Evolutionary conservation across 2,329 filamentous ascomycete genomes (phyloP), one percentile per base, ranked within the genome.

Genomic region (Colletotrichum lindemuthianum): DNA sequence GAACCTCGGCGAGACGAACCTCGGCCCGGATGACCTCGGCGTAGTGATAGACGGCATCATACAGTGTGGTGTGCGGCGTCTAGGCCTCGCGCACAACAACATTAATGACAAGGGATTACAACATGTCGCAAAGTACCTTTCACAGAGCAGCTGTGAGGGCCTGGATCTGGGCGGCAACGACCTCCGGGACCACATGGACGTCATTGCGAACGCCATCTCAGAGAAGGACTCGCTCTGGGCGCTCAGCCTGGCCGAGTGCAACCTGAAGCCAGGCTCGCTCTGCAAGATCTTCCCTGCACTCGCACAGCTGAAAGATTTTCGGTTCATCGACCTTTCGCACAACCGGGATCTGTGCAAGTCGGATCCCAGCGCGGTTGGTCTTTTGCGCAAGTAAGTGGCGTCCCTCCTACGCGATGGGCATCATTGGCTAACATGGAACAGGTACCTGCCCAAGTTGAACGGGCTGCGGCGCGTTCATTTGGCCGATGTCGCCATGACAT

Each of bases 321-420:
- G 92, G 16, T 97, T 97, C 73, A 88, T 99, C 64, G 96, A 98
- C 74, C 82, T 99, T 40, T 97, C 93, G 6, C 93, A 97, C 72
- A 98, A 98, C 70, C 91, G 85, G 37, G 88, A 88, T 16, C 82
- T 99, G 13, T 97, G 97, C 73, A 86, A 88, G 56, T 82, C 83
- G 4, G 83, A 90, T 45, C 89, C 91, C n/a, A 93, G 88, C 71
- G 91, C 92, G 2, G 83, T 96, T 39, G 85, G 86, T 5, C 79
- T 93, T 4, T 82, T 98, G 59, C 86, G 96, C 70, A 92, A 92
- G 79, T 96, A 74, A 69, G 84, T 76, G 34, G n/a, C 41, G n/a
- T 39, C 8, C 24, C n/a, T 12, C 8, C n/a, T 12, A 12, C n/a
- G 32, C 16, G 16, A 34, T 13, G 36, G 45, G 24, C 34, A 11